phyloP scores from a whole-genome alignment of 441 rosid genomes.

The Iberis amara region DNA sequence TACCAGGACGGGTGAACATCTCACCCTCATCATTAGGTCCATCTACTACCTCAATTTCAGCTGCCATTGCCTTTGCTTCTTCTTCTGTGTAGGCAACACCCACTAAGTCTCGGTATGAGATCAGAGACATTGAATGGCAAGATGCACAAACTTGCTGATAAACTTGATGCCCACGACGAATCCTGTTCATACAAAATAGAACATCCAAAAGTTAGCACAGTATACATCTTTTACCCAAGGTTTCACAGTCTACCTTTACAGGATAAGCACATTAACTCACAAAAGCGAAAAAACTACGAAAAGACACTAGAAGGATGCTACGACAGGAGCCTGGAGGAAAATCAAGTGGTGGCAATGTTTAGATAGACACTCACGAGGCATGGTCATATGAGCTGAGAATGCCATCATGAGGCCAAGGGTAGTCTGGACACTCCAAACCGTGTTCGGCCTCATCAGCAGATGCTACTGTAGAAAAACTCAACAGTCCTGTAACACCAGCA shows the following conservation, averaged over 20 bases:
- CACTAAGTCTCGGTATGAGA: constrained; percentile 84
- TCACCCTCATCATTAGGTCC: constrained; percentile 97
- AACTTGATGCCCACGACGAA: constrained; percentile 94
- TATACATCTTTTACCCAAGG: neutral
- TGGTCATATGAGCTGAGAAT: constrained; percentile 98
- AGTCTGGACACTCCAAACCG: constrained; percentile 70
- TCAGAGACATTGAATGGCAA: constrained; percentile 88
- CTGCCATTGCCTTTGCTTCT: constrained; percentile 89
- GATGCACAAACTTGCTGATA: constrained; percentile 89
- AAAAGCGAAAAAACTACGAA: too few relatives aligned
- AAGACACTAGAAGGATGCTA: too few relatives aligned
- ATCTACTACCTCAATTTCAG: constrained; percentile 86
- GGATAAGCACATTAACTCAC: neutral
- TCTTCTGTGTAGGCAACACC: constrained; percentile 93
- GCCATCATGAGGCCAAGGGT: constrained; percentile 99
- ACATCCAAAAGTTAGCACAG: neutral
- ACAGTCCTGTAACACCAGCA: constrained; percentile 80
- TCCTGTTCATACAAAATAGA: constrained; percentile 40
- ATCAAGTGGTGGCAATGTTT: neutral
- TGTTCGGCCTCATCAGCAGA: constrained; percentile 99
- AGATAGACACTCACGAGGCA: constrained; percentile 73
- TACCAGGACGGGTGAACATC: constrained; percentile 89
- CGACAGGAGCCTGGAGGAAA: too few relatives aligned
- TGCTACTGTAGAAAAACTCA: constrained; percentile 74
- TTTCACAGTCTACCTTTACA: neutral